A percentile compares a stretch with the other conserved stretches of the same genome.
Conservation (phyloP, 305 asterid genomes). For the Solanum chacoense region DNA sequence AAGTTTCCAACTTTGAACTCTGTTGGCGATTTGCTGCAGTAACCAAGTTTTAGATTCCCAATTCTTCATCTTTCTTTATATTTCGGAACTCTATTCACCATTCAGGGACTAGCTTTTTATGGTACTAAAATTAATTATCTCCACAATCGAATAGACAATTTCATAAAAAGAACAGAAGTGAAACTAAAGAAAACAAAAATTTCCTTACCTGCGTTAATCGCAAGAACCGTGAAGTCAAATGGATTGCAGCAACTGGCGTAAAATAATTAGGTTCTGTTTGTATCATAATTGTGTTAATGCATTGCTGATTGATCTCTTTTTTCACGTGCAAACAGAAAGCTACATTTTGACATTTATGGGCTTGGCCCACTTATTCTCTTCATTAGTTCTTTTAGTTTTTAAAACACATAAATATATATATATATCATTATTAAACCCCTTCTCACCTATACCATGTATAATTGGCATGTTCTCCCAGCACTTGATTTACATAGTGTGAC, state of each 20-base stretch:
- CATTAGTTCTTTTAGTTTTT: neutral
- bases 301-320: neutral
- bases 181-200: neutral
- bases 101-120: neutral
- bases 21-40: neutral
- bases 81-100: neutral
- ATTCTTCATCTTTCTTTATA: neutral
- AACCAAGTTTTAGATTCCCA: neutral
- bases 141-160: neutral
- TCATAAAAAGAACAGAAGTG: neutral
- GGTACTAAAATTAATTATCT: neutral
- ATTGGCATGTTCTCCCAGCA: neutral
- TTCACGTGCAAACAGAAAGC: neutral
- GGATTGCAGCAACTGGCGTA: neutral
- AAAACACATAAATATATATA: neutral
- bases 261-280: neutral
- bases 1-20: neutral
- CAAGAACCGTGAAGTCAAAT: neutral
- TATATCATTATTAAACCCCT: neutral
- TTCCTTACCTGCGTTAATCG: neutral
- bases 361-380: neutral
- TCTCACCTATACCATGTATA: neutral
- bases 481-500: neutral
- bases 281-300: neutral
- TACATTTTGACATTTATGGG: neutral